Base-by-base conservation (phyloP, 2,329 filamentous ascomycete species). In the Xylariomycetidae sp. region DNA sequence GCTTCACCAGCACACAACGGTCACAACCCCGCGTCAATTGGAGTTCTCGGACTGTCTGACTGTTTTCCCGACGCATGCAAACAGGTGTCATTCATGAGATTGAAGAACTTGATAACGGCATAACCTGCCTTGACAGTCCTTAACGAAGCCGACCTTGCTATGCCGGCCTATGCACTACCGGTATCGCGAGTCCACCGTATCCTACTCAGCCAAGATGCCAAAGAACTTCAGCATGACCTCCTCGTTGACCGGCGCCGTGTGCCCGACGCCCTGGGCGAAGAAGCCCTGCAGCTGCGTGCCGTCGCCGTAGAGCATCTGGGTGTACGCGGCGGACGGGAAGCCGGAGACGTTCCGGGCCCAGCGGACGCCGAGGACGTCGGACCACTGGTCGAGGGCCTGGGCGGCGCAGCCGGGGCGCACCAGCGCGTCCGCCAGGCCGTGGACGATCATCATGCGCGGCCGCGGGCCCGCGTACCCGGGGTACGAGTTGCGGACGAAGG, bases 401-500 rank as follows among this genome's bases (percentile, higher is more conserved):
- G 39, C 36, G 10, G 42, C 39, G 33, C 54, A 56, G 6, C 47
- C 39, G 14, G 47, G 43, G 10, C 37, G 40, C 9, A 61, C 53
- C 6, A 56, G 40, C 2, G 35, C 42, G 32, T 63, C 60, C n/a
- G 39, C 46, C 10, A 48, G 49, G 12, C 60, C 60, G 27, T 63
- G 60, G 38, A 46, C 60, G 9, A 56, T 56, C 38, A 52, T 46
- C 48, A 64, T 47, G 19, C 53, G 47, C 1, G 60, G 57, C 15
- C 56, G 52, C 4, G 39, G 32, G n/a, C 59, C 59, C 2, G 18
- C 49, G 32, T 58, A 63, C 2, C 53, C 53, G 3, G 59, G 56
- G 37, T 58, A 60, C 34, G 53, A 53, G n/a, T 50, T 49, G 15
- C 48, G 49, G 14, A 52, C 60, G 16, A 53, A 45, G 2, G 43